Evolutionary conservation across 2,329 filamentous ascomycete species (phyloP), one percentile per base, ranked within the genome.

Genomic region (Capronia coronata): DNA sequence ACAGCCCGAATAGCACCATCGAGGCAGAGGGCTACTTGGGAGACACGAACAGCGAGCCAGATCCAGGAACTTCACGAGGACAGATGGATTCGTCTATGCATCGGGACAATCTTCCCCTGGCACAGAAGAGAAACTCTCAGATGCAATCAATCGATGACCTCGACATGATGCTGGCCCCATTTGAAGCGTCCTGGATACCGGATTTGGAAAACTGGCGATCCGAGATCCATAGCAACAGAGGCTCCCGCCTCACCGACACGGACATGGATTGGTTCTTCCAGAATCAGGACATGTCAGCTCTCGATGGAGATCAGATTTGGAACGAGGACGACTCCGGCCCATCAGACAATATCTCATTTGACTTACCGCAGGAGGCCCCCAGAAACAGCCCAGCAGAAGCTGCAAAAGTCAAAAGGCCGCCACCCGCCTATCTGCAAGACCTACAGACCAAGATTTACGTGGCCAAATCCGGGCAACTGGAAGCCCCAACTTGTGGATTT

Each of bases 361-460:
- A 27, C 25, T 27, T 27, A 10, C 6, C 25, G 25, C 25, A 27
- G 25, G 25, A 27, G 5, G 25, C 25, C 10, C 10, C 6, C 25
- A 27, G 6, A 27, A 27, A 10, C 25, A 27, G 5, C 25, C 6
- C 10, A 27, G 10, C 25, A 27, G 25, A 27, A 27, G 10, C 25
- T 27, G 25, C 25, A 2, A 45, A 45, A n/a, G 27, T 32, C 22
- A n/a, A 50, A 14, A 16, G 19, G 10, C 41, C 21, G 16, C 47
- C 47, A 18, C 47, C 47, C 6, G 25, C 22, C n/a, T 50, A 46
- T 23, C 29, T 50, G 11, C 47, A 50, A 25, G 47, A 50, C 18
- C 37, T 30, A 3, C 40, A 50, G 11, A 38, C 41, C 5, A 50
- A 50, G 34, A 13, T 50, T n/a, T 46, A 23, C 14, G 47, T 46